Evolutionary conservation across 805 yeast species (phyloP), one percentile per base, ranked within the genome.

Genomic region (Teunomyces cretensis): DNA sequence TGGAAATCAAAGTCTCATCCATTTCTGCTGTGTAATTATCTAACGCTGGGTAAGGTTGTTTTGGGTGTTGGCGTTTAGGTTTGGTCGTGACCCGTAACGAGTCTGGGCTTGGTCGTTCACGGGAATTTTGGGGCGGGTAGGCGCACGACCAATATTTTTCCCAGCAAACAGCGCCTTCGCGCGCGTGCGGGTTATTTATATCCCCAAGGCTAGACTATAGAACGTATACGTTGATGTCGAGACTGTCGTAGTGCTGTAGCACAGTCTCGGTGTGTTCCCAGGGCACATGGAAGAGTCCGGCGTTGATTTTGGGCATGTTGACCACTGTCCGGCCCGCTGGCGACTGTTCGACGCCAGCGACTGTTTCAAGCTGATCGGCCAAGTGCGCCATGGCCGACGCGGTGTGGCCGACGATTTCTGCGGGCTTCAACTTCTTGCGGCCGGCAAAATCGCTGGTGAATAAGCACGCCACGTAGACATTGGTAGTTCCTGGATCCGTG

Each of bases 231-330:
- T 65, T 67, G 44, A 74, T 72, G 4, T 63, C 51, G 22, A 74
- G 47, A 7, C 54, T 60, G 16, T 66, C 50, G 47, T 44, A 54
- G 16, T 45, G 55, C 13, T 63, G 45, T 46, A 88, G 56, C 0
- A 77, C 77, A 12, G 47, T 54, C 57, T 81, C 92, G 0, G 96
- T 87, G 9, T 73, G 51, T 11, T 70, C 74, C 96, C 96, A 88
- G 0, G 95, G 94, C 6, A 86, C 90, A 1, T 76, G 76, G 61
- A 88, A 88, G 2, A 88, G 78, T 0, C 96, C 96, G 26, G 92
- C 78, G 54, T 88, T 88, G 52, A 88, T 88, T 60, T 76, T 75
- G 16, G 96, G 96, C 85, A 88, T 79, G 50, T 74, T 74, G 2
- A 87, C 56, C 0, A 61, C 59, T 12, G 59, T 50, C 9, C 47